Percentiles rank a stretch among this genome's conserved stretches.
phyloP scores from a whole-genome alignment of 371 early-diverging fungal species.

The Choanephora cucurbitarum region DNA sequence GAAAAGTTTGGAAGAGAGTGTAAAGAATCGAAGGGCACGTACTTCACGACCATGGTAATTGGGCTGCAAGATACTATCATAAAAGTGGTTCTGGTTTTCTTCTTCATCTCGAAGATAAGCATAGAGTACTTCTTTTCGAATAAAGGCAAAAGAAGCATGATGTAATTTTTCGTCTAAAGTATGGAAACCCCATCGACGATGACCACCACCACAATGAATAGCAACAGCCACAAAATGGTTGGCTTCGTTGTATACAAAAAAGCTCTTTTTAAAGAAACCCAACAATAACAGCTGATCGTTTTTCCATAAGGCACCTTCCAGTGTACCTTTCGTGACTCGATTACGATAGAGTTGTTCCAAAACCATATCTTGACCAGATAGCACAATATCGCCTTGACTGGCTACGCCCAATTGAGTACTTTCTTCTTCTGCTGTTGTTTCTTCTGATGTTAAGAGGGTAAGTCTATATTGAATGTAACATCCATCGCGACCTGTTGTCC shows the following conservation, averaged over 20 bases:
- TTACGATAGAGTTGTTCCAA: constrained; percentile 62
- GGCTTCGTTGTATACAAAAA: constrained; percentile 73
- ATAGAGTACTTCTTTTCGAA: constrained; percentile 52
- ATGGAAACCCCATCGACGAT: constrained; percentile 58
- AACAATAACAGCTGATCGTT: constrained; percentile 61
- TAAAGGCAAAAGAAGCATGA: constrained; percentile 54
- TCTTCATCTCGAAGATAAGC: constrained; percentile 49
- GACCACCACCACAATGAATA: constrained; percentile 64
- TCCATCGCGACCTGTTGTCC: constrained; percentile 74
- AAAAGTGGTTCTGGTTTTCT: constrained; percentile 33
- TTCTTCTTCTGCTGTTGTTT: constrained; percentile 5
- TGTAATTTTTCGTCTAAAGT: constrained; percentile 51
- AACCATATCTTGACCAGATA: constrained; percentile 30
- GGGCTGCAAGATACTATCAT: constrained; percentile 52
- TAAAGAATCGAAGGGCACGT: constrained; percentile 46
- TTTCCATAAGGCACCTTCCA: constrained; percentile 61
- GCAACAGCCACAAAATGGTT: constrained; percentile 66
- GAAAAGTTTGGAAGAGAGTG: constrained; percentile 1
- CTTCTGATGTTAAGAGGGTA: constrained; percentile 16
- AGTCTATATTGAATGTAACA: constrained; percentile 65
- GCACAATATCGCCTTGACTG: constrained; percentile 35
- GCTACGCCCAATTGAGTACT: constrained; percentile 38
- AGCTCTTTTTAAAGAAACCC: constrained; percentile 72
- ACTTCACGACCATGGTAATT: constrained; percentile 66
- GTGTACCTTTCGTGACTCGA: constrained; percentile 73